phyloP scores from a whole-genome alignment of 768 basidiomycete genomes.

The Termitomyces sp. region DNA sequence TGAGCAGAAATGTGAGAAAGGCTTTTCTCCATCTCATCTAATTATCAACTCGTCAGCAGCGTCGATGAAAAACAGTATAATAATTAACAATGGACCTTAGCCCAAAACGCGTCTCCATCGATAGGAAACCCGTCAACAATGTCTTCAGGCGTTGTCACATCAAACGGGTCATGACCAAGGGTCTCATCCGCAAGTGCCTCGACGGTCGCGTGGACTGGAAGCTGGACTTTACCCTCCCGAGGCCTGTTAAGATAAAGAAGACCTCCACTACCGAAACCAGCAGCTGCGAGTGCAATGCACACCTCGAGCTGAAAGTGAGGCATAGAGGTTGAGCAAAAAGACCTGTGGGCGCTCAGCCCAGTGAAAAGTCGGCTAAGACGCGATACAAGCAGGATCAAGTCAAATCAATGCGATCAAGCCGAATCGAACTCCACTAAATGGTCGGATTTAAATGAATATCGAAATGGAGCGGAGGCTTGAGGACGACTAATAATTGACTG shows the following conservation, averaged over 20 bases:
- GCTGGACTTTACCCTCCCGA: constrained; percentile 46
- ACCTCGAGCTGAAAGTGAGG: constrained; percentile 54
- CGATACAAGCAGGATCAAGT: not conserved
- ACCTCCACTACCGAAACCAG: constrained; percentile 39
- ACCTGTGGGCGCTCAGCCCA: not conserved
- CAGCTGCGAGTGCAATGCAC: constrained; percentile 39
- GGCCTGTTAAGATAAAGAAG: constrained; percentile 35
- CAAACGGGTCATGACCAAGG: constrained; percentile 51
- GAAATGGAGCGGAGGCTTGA: not conserved
- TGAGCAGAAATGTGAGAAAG: constrained; percentile 40
- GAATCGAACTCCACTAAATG: not conserved
- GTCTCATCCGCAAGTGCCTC: constrained; percentile 12
- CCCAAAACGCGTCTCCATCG: constrained; percentile 56
- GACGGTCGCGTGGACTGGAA: constrained; percentile 29
- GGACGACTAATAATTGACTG: not conserved
- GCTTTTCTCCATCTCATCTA: constrained; percentile 63
- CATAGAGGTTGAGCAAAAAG: constrained; percentile 33
- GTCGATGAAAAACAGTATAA: not conserved
- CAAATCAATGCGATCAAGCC: not conserved
- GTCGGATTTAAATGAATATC: not conserved
- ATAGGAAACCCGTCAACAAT: constrained; percentile 62
- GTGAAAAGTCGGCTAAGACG: not conserved
- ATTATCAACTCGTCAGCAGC: not conserved
- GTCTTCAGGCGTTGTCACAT: constrained; percentile 71
- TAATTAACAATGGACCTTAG: constrained; percentile 30